phyloP scores from a whole-genome alignment of 192 early-diverging fungal species.

The Umbelopsis vinacea region DNA sequence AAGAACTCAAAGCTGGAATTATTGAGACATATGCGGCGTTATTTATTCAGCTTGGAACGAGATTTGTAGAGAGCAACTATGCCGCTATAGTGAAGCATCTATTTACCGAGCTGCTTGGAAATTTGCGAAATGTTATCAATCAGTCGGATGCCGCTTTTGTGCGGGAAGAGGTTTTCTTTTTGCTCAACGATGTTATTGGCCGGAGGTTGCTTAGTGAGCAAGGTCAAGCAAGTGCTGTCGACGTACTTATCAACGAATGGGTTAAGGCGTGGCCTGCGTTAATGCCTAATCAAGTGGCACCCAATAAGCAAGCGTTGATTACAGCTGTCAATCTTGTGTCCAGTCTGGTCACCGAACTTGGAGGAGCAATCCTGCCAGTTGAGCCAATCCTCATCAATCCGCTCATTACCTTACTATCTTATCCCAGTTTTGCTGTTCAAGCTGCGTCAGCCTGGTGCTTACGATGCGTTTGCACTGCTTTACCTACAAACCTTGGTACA shows the following conservation, averaged over 20 bases:
- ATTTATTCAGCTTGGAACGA: conserved; percentile 70
- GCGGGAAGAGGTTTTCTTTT: conserved; percentile 62
- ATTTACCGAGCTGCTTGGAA: conserved; percentile 60
- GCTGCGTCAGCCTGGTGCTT: conserved; percentile 73
- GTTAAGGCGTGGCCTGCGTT: conserved; percentile 60
- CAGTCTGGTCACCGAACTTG: conserved; percentile 74
- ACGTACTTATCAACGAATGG: conserved; percentile 64
- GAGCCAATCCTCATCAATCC: conserved; percentile 70
- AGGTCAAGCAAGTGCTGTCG: conserved; percentile 71
- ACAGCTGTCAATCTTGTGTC: conserved; percentile 77
- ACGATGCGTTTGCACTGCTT: conserved; percentile 65
- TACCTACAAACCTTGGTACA: conserved; percentile 64
- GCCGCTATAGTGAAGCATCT: conserved; percentile 68
- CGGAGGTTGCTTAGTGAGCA: conserved; percentile 76
- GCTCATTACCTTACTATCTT: conserved; percentile 68
- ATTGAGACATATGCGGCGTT: conserved; percentile 79
- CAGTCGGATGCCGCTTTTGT: conserved; percentile 62
- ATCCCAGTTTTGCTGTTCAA: conserved; percentile 75
- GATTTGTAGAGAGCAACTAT: conserved; percentile 79
- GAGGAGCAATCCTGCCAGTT: conserved; percentile 66
- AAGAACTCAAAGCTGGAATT: conserved; percentile 77
- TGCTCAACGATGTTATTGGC: conserved; percentile 79
- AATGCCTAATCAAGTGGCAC: conserved; percentile 50
- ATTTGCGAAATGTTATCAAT: conserved; percentile 52
- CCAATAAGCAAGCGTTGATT: conserved; percentile 64